phyloP scores from a whole-genome alignment of 1,139 yeast genomes.

The Magnusiomyces paraingens region DNA sequence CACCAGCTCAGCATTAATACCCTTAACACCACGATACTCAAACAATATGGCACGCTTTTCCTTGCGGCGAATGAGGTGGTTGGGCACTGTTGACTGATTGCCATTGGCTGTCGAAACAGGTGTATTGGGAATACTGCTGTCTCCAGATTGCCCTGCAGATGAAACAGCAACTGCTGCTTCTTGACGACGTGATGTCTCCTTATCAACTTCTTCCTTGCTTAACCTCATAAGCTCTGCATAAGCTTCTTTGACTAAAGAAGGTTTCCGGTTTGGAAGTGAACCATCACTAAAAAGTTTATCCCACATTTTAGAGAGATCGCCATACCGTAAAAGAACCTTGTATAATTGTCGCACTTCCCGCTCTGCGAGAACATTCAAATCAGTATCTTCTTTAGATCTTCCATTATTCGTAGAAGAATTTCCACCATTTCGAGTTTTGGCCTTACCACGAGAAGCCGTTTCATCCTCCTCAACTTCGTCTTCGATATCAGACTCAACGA shows the following conservation, averaged over 20 bases:
- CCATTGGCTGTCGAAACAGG: not conserved
- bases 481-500: constrained; percentile 32
- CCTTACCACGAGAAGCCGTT: constrained; percentile 30
- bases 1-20: constrained; percentile 84
- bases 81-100: not conserved
- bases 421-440: constrained; percentile 18
- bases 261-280: constrained; percentile 75
- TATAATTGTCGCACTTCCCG: constrained; percentile 84
- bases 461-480: constrained; percentile 43
- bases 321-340: constrained; percentile 72
- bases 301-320: constrained; percentile 77
- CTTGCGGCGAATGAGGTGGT: constrained; percentile 44
- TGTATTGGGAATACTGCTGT: not conserved
- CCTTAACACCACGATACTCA: constrained; percentile 83
- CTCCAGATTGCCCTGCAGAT: not conserved
- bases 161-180: constrained; percentile 44
- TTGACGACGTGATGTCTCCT: constrained; percentile 62
- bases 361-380: constrained; percentile 58
- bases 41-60: constrained; percentile 85
- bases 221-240: constrained; percentile 61
- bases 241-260: constrained; percentile 71
- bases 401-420: constrained; percentile 19
- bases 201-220: constrained; percentile 56
- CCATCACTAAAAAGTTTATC: constrained; percentile 89
- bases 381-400: constrained; percentile 27